A percentile compares a stretch with the other conserved stretches of the same genome.
phyloP scores from a whole-genome alignment of 768 basidiomycete genomes.

The Mycena floridula region DNA sequence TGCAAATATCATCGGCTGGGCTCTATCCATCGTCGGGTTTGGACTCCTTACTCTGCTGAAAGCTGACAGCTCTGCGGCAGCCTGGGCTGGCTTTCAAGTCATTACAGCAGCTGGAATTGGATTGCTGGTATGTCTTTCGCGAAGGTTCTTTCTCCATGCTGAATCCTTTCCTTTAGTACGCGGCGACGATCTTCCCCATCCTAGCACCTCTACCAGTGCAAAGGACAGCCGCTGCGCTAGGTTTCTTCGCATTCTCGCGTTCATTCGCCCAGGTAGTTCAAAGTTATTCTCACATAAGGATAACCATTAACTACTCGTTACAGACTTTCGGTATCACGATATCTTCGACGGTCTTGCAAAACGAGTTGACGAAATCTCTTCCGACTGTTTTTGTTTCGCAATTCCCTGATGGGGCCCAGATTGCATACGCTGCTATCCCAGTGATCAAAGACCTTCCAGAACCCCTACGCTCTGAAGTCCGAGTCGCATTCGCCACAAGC shows the following conservation, averaged over 20 bases:
- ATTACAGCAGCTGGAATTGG: constrained; percentile 1
- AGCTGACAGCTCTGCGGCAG: constrained; percentile 16
- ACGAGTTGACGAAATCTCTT: constrained; percentile 23
- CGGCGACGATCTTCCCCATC: constrained; percentile 10
- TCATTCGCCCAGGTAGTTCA: constrained; percentile 15
- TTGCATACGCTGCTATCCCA: constrained; percentile 23
- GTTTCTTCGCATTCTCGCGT: constrained; percentile 23
- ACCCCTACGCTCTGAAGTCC: constrained; percentile 11
- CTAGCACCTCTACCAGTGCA: constrained; percentile 11
- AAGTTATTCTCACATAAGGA: neutral
- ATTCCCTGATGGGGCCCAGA: constrained; percentile 3
- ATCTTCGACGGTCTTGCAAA: constrained; percentile 26
- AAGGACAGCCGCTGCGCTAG: constrained; percentile 30
- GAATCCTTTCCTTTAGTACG: neutral
- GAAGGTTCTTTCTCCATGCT: neutral
- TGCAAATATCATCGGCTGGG: constrained; percentile 18
- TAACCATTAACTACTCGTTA: constrained; percentile 4
- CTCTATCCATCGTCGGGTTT: constrained; percentile 24
- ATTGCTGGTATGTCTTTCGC: constrained; percentile 2
- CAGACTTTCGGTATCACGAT: constrained; percentile 26
- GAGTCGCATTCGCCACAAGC: constrained; percentile 3
- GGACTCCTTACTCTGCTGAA: constrained; percentile 26
- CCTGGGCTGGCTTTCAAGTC: constrained; percentile 19
- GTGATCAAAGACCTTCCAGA: constrained; percentile 13
- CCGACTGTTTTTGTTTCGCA: constrained; percentile 15